Base-by-base conservation (phyloP, 768 basidiomycete species). In the Pleurotus platypus region DNA sequence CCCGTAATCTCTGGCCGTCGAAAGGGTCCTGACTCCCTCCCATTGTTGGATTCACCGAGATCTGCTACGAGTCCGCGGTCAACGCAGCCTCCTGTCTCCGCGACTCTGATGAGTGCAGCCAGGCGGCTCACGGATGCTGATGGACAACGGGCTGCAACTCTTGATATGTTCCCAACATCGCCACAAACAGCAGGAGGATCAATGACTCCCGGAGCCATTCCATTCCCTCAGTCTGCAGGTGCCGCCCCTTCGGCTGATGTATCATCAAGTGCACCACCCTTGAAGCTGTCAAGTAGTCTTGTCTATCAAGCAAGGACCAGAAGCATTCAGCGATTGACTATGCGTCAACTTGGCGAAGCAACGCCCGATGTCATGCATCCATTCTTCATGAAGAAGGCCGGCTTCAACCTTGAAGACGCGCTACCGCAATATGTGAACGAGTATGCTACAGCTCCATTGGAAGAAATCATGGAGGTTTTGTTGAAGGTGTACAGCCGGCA, bases 401-500 rank as follows among this genome's bases (percentile, higher is more conserved):
- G 90, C 0, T 90, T 93, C 72, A 91, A 84, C 66, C 70, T 93
- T 49, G 88, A 92, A 66, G 90, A 92, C 60, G 86, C 89, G 0
- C 66, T 93, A n/a, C 91, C 92, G 11, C 89, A 90, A 61, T 92
- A 91, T 63, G 88, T 94, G 38, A 82, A 93, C 57, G 91, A 94
- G 69, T 93, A 90, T 60, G 92, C 89, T 5, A 87, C 90, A n/a
- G 72, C 78, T 56, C 90, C 92, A 2, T 71, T 93, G 48, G 91
- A 92, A 71, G 83, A 89, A 66, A 90, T 94, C 50, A 89, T 92
- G 84, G 89, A 90, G 64, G 81, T 84, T 15, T 72, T 94, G 15
- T 66, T 93, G 56, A 86, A 83, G 63, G 47, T 94, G 58, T 94
- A 94, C 64, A 90, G 84, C 68, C 83, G 78, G 62, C 92, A 94